These are phyloP conservation scores for Peronosclerospora sorghi DNA, from an alignment of 352 stramenopile genomes.

Conservation along the genomic window DNA sequence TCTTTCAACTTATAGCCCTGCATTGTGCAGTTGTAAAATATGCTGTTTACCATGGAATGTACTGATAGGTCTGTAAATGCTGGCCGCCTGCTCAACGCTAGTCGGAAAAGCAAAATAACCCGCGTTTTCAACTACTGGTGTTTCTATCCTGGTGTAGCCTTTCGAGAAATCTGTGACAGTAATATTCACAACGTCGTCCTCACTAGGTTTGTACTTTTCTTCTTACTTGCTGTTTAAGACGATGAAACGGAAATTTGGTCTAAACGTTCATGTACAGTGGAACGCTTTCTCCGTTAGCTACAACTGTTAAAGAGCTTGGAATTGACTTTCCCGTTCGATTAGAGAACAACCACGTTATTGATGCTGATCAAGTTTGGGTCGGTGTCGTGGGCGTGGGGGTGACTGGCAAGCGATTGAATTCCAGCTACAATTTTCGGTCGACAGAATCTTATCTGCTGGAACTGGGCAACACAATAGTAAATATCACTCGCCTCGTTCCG, in stretches of 20 bases:
- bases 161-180: slow-evolving; percentile 90
- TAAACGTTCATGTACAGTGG: slow-evolving; percentile 51
- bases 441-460: slow-evolving; percentile 91
- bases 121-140: slow-evolving; percentile 98
- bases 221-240: not conserved
- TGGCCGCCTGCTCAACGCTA: slow-evolving; percentile 36
- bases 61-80: slow-evolving; percentile 23
- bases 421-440: slow-evolving; percentile 90
- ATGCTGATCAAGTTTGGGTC: slow-evolving; percentile 78
- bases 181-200: slow-evolving; percentile 85
- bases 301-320: slow-evolving; percentile 93
- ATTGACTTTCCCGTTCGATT: slow-evolving; percentile 93
- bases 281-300: slow-evolving; percentile 94
- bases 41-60: slow-evolving; percentile 1
- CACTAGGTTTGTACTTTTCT: slow-evolving; percentile 45
- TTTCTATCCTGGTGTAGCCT: slow-evolving; percentile 93
- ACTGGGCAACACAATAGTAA: slow-evolving; percentile 94
- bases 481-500: slow-evolving; percentile 89
- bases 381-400: slow-evolving; percentile 90
- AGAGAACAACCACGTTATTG: slow-evolving; percentile 97
- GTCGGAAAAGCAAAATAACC: slow-evolving; percentile 40
- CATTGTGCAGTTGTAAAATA: not conserved
- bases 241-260: not conserved
- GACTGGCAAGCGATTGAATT: slow-evolving; percentile 88
- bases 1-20: slow-evolving; percentile 15